These are phyloP conservation scores for Mycosarcoma maydis DNA, from an alignment of 1,284 basidiomycete genomes.

Conservation along the genomic window DNA sequence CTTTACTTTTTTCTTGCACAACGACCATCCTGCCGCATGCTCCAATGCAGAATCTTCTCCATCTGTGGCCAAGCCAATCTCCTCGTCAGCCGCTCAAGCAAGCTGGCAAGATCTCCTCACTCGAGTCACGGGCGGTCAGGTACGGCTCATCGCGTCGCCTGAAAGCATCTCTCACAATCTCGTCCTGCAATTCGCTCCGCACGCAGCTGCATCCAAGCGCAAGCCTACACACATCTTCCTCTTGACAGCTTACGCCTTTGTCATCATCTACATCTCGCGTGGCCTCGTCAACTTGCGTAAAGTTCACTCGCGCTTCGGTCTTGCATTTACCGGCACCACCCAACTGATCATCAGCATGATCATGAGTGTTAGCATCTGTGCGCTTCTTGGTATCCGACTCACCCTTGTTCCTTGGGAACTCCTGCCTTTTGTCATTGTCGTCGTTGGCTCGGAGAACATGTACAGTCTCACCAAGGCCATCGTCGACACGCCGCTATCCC, in stretches of 20 bases:
- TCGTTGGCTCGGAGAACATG: slow-evolving; percentile 98
- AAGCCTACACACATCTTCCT: slow-evolving; percentile 69
- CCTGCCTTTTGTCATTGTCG: slow-evolving; percentile 90
- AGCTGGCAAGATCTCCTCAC: slow-evolving; percentile 50
- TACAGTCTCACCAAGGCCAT: slow-evolving; percentile 89
- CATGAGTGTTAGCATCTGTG: slow-evolving; percentile 89
- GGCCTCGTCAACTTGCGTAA: slow-evolving; percentile 72
- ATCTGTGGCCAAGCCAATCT: not conserved
- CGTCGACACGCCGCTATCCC: slow-evolving; percentile 83
- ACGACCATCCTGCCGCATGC: slow-evolving; percentile 13
- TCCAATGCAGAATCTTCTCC: slow-evolving; percentile 1
- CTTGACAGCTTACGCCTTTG: slow-evolving; percentile 82
- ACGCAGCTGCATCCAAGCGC: slow-evolving; percentile 26
- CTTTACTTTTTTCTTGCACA: slow-evolving; percentile 59
- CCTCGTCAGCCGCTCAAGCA: slow-evolving; percentile 11
- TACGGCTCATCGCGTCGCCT: slow-evolving; percentile 45
- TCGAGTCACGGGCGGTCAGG: slow-evolving; percentile 52
- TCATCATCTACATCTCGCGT: slow-evolving; percentile 80
- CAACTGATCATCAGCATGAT: slow-evolving; percentile 91
- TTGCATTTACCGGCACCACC: slow-evolving; percentile 90
- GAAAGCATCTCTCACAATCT: slow-evolving; percentile 50
- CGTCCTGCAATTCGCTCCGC: slow-evolving; percentile 52
- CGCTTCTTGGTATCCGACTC: slow-evolving; percentile 82
- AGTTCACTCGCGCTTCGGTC: slow-evolving; percentile 88
- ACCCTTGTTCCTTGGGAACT: slow-evolving; percentile 88